Percentiles rank a stretch among this genome's conserved stretches.
Evolutionary conservation across 805 yeast species (phyloP).

Genomic region (Candida odintsovae): DNA sequence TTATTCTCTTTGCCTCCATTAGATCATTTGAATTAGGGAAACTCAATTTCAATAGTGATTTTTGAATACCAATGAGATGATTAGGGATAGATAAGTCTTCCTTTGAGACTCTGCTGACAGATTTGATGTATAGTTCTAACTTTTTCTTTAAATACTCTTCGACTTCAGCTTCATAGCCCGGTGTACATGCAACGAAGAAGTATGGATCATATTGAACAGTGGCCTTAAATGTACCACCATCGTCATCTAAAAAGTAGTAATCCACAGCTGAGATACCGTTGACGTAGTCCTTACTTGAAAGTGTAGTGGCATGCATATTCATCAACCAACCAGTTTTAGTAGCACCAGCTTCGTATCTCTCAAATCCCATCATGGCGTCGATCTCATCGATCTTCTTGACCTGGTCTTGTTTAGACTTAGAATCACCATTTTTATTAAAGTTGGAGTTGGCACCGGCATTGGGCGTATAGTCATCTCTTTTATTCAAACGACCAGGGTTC

Average conservation of each 20-base stretch:
- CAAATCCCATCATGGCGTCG: slow-evolving; percentile 86
- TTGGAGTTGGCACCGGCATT: slow-evolving; percentile 33
- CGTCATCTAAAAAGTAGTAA: slow-evolving; percentile 90
- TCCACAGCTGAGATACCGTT: slow-evolving; percentile 89
- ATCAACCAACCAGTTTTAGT: slow-evolving; percentile 81
- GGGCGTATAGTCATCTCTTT: slow-evolving; percentile 19
- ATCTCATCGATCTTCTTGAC: slow-evolving; percentile 58
- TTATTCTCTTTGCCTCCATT: slow-evolving; percentile 61
- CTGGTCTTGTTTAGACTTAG: slow-evolving; percentile 39
- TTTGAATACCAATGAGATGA: slow-evolving; percentile 74
- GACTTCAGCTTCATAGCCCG: slow-evolving; percentile 54
- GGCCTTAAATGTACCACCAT: slow-evolving; percentile 92
- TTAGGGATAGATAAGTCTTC: slow-evolving; percentile 82
- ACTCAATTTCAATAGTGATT: slow-evolving; percentile 56
- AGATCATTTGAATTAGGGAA: slow-evolving; percentile 76
- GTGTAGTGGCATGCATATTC: slow-evolving; percentile 86
- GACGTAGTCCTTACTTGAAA: slow-evolving; percentile 50
- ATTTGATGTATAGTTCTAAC: slow-evolving; percentile 60
- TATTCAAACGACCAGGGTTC: slow-evolving; percentile 23
- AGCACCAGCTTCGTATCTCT: slow-evolving; percentile 68
- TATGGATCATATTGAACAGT: slow-evolving; percentile 84
- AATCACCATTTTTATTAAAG: slow-evolving; percentile 11
- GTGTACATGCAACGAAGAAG: slow-evolving; percentile 63
- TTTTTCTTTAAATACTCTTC: slow-evolving; percentile 75
- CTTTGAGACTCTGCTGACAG: slow-evolving; percentile 48